A percentile compares a stretch with the other conserved stretches of the same genome.
Evolutionary conservation across 1,284 basidiomycete species (phyloP).

Genomic region (Trichosporon sp.): DNA sequence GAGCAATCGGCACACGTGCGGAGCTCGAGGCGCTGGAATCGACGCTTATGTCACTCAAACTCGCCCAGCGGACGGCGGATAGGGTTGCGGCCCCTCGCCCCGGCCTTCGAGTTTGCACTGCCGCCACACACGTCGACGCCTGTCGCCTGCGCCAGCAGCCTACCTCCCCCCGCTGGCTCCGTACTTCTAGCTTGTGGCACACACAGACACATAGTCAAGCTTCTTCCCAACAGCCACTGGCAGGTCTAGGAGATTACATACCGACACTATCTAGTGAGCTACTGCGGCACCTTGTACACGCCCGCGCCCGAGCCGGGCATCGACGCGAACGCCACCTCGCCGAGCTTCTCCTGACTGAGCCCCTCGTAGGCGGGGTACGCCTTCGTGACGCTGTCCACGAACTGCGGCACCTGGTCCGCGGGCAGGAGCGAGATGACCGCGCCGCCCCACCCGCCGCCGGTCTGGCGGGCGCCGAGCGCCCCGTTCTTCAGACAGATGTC

Average conservation of each 20-base stretch:
- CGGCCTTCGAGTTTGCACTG: too few relatives aligned
- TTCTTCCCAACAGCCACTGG: too few relatives aligned
- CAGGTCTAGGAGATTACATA: not conserved
- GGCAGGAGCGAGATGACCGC: conserved; percentile 78
- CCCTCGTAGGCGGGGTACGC: conserved; percentile 62
- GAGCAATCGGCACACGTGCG: too few relatives aligned
- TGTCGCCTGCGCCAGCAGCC: too few relatives aligned
- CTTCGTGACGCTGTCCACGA: conserved; percentile 61
- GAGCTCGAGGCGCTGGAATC: too few relatives aligned
- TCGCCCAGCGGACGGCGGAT: too few relatives aligned
- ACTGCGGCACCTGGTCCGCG: conserved; percentile 61
- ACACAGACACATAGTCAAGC: too few relatives aligned
- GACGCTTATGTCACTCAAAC: too few relatives aligned
- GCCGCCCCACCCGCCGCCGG: conserved; percentile 83
- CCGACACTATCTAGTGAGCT: not conserved
- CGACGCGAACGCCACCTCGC: conserved; percentile 75
- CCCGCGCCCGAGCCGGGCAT: conserved; percentile 77
- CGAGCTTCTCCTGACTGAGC: conserved; percentile 60
- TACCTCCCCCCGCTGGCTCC: too few relatives aligned
- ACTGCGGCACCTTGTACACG: conserved; percentile 48
- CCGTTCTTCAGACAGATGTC: conserved; percentile 61
- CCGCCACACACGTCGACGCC: too few relatives aligned
- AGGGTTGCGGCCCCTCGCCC: too few relatives aligned
- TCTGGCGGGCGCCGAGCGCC: conserved; percentile 61
- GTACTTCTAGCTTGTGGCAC: too few relatives aligned